Evolutionary conservation across 768 basidiomycete genomes (phyloP).

Genomic region (Leccinum longicurvipes): DNA sequence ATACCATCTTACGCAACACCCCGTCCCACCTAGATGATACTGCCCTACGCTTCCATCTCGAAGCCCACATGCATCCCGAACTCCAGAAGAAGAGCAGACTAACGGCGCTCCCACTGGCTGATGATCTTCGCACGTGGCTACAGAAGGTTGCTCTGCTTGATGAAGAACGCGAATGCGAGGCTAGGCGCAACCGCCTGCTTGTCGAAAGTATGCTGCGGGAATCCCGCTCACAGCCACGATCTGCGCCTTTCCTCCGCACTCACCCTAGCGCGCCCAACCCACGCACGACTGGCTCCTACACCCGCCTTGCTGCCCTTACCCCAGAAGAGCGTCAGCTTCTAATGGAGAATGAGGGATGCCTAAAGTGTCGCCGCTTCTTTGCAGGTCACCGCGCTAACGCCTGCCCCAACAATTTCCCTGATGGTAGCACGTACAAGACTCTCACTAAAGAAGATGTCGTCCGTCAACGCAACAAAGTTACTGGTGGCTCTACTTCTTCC

Average conservation of each 20-base stretch:
- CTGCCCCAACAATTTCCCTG: constrained; percentile 23
- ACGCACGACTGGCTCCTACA: not conserved
- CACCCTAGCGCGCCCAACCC: not conserved
- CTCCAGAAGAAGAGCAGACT: not conserved
- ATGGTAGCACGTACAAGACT: constrained; percentile 9
- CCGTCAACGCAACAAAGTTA: not conserved
- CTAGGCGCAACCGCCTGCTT: not conserved
- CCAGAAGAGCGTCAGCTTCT: constrained; percentile 13
- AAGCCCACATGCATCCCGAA: constrained; percentile 13
- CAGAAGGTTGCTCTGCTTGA: not conserved
- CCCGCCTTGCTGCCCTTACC: constrained; percentile 4
- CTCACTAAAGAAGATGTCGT: not conserved
- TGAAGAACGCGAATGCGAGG: not conserved
- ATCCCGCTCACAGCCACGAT: not conserved
- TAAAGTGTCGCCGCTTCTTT: constrained; percentile 19
- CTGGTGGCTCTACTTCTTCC: too few relatives aligned
- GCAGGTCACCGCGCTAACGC: not conserved
- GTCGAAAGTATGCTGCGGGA: not conserved
- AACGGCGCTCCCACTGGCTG: not conserved
- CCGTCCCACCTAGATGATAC: constrained; percentile 7
- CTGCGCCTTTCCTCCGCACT: not conserved
- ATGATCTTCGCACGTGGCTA: not conserved
- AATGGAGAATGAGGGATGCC: constrained; percentile 17
- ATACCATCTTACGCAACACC: constrained; percentile 11
- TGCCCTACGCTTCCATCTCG: constrained; percentile 10